Evolutionary conservation across 164 flowering plant genomes (phyloP).

Genomic region (Saururus chinensis): DNA sequence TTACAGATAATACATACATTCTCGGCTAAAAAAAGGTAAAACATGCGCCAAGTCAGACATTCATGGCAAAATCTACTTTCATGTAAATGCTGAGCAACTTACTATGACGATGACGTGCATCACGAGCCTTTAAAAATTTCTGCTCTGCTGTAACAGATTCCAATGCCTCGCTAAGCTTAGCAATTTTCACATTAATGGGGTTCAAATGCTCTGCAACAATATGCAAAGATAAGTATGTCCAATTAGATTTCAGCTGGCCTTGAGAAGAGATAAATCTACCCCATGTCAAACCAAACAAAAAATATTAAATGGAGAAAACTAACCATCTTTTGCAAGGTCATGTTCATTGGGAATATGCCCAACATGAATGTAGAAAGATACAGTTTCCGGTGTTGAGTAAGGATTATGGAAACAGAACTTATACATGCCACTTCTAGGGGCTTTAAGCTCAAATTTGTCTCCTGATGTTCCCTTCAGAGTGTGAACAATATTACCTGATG

Average conservation of each 20-base stretch:
- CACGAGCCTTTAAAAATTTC: conserved; percentile 87
- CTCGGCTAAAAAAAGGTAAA: no score
- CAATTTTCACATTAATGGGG: conserved; percentile 88
- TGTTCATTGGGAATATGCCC: conserved; percentile 95
- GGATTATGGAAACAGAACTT: conserved; percentile 93
- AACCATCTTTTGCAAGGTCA: conserved; percentile 96
- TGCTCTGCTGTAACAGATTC: conserved; percentile 92
- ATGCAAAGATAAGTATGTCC: not conserved
- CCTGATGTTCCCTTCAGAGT: conserved; percentile 80
- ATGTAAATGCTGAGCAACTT: conserved; percentile 19
- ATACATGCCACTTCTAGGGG: conserved; percentile 92
- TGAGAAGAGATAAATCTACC: not conserved
- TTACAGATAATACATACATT: no score
- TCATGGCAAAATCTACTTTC: no score
- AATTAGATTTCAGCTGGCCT: not conserved
- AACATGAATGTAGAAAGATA: conserved; percentile 85
- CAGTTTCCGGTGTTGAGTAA: conserved; percentile 77
- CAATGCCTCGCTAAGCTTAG: conserved; percentile 85
- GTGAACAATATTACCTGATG: conserved; percentile 59
- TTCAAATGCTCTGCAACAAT: conserved; percentile 73
- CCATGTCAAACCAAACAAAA: not conserved
- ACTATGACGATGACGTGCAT: conserved; percentile 90
- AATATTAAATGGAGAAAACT: conserved; percentile 13
- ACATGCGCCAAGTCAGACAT: no score
- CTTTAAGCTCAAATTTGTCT: conserved; percentile 84